phyloP scores from a whole-genome alignment of 805 yeast species.

The Yarrowia divulgata region DNA sequence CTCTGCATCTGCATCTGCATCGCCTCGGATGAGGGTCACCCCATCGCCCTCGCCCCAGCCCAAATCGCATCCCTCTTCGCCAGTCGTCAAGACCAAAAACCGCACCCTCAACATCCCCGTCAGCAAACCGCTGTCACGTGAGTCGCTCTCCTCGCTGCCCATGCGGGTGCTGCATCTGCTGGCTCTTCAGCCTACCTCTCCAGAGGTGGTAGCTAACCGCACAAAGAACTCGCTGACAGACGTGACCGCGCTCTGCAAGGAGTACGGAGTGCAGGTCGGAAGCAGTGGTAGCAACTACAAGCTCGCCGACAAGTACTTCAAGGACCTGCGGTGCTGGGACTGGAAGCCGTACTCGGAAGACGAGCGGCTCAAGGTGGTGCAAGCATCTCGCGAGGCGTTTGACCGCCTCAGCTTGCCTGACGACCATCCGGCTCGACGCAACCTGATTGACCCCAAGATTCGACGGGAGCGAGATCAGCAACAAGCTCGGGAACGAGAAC shows the following conservation, averaged over 20 bases:
- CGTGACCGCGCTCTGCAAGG: slow-evolving; percentile 47
- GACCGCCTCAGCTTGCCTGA: slow-evolving; percentile 46
- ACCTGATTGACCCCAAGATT: slow-evolving; percentile 47
- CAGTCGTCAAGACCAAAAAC: slow-evolving; percentile 30
- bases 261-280: slow-evolving; percentile 45
- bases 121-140: slow-evolving; percentile 43
- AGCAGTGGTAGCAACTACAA: slow-evolving; percentile 37
- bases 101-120: slow-evolving; percentile 42
- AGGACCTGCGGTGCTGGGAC: slow-evolving; percentile 51
- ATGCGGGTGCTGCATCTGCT: slow-evolving; percentile 55
- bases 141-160: slow-evolving; percentile 44
- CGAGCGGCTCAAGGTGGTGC: slow-evolving; percentile 48
- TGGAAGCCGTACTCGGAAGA: slow-evolving; percentile 50
- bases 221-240: slow-evolving; percentile 48
- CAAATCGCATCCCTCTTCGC: slow-evolving; percentile 35
- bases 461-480: slow-evolving; percentile 41
- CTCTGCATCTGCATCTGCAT: slow-evolving; percentile 40
- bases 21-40: slow-evolving; percentile 33
- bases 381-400: slow-evolving; percentile 48
- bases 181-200: slow-evolving; percentile 59
- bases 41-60: slow-evolving; percentile 26
- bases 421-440: slow-evolving; percentile 46
- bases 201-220: slow-evolving; percentile 48
- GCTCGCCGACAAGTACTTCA: slow-evolving; percentile 47
- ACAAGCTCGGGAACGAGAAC: slow-evolving; percentile 13